Conservation (phyloP, 108 stramenopile species). For the Asterionellopsis glacialis region DNA sequence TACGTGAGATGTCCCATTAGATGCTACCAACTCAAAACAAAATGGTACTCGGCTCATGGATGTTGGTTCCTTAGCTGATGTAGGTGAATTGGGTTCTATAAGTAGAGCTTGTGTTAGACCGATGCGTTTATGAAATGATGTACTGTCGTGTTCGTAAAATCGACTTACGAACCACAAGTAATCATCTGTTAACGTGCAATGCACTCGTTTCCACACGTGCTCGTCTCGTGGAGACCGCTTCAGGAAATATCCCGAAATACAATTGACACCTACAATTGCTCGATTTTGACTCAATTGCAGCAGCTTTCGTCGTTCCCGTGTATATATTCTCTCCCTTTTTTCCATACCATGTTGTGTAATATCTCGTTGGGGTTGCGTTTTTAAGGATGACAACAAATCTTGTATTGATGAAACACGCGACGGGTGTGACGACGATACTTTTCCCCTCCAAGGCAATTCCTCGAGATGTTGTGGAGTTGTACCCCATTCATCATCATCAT, state of each 20-base stretch:
- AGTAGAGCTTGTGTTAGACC: slow-evolving; percentile 29
- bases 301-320: slow-evolving; percentile 23
- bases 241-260: slow-evolving; percentile 36
- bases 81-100: slow-evolving; percentile 12
- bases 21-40: slow-evolving; percentile 34
- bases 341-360: too few relatives aligned
- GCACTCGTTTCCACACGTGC: slow-evolving; percentile 40
- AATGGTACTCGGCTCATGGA: slow-evolving; percentile 27
- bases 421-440: slow-evolving; percentile 2
- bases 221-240: slow-evolving; percentile 32
- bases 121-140: slow-evolving; percentile 26
- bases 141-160: slow-evolving; percentile 3
- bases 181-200: slow-evolving; percentile 45
- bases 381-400: too few relatives aligned
- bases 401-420: slow-evolving; percentile 2
- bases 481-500: slow-evolving; percentile 4
- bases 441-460: slow-evolving; percentile 7
- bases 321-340: neutral
- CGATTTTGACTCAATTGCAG: slow-evolving; percentile 15
- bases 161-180: slow-evolving; percentile 44
- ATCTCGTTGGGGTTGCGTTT: too few relatives aligned
- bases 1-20: slow-evolving; percentile 23
- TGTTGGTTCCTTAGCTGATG: slow-evolving; percentile 17
- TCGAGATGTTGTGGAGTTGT: neutral
- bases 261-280: neutral